A percentile compares a stretch with the other conserved stretches of the same genome.
Evolutionary conservation across 305 asterid genomes (phyloP).

Genomic region (Ruellia speciosa): DNA sequence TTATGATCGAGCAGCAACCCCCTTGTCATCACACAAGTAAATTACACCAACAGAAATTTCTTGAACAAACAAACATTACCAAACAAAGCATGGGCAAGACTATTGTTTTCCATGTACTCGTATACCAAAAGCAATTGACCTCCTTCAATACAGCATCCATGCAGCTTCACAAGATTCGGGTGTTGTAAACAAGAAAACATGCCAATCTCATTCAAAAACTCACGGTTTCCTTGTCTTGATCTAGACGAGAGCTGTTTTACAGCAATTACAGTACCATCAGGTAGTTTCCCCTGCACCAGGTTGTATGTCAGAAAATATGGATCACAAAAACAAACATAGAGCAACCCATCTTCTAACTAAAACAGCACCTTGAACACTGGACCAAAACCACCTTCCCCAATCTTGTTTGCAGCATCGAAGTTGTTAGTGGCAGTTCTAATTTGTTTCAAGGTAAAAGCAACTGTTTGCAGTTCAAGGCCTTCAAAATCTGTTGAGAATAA

Average conservation of each 20-base stretch:
- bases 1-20: slow-evolving; percentile 10
- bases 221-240: slow-evolving; percentile 87
- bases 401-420: slow-evolving; percentile 63
- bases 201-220: slow-evolving; percentile 79
- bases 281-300: slow-evolving; percentile 50
- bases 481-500: slow-evolving; percentile 44
- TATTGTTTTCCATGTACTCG: slow-evolving; percentile 89
- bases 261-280: slow-evolving; percentile 76
- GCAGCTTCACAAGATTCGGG: slow-evolving; percentile 85
- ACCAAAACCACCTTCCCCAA: slow-evolving; percentile 98
- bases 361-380: slow-evolving; percentile 73
- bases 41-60: neutral
- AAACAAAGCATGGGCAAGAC: slow-evolving; percentile 74
- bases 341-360: neutral
- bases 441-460: slow-evolving; percentile 70
- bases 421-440: slow-evolving; percentile 74
- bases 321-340: neutral
- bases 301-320: slow-evolving; percentile 21
- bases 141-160: slow-evolving; percentile 85
- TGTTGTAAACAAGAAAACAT: slow-evolving; percentile 86
- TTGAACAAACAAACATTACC: slow-evolving; percentile 29
- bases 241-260: slow-evolving; percentile 82
- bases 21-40: slow-evolving; percentile 9
- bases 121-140: slow-evolving; percentile 74
- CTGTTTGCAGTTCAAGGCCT: slow-evolving; percentile 61